Evolutionary conservation across 805 yeast species (phyloP).

Genomic region (Lachancea kluyveri): DNA sequence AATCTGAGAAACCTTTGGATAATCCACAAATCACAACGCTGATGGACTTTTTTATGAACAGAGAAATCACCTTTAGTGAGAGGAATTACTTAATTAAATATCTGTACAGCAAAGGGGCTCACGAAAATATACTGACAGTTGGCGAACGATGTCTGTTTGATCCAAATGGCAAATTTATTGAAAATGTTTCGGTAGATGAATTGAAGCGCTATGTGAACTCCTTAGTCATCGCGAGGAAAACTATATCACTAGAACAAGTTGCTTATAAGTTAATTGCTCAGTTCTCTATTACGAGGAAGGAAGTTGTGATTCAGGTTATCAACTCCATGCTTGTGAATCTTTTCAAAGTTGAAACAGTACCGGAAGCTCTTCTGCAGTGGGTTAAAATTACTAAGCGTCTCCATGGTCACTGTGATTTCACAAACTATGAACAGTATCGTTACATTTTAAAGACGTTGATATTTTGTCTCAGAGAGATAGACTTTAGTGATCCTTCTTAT

Average conservation of each 20-base stretch:
- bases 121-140: conserved; percentile 12
- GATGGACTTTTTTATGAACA: conserved; percentile 5
- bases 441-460: conserved; percentile 15
- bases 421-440: conserved; percentile 16
- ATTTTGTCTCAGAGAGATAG: conserved; percentile 12
- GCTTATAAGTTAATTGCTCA: conserved; percentile 18
- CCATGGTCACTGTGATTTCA: conserved; percentile 25
- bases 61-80: conserved; percentile 6
- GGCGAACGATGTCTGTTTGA: conserved; percentile 14
- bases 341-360: neutral
- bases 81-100: conserved; percentile 15
- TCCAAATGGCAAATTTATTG: conserved; percentile 6
- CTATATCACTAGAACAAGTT: conserved; percentile 9
- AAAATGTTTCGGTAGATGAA: conserved; percentile 15
- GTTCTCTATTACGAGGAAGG: conserved; percentile 15
- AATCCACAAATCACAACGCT: conserved; percentile 6
- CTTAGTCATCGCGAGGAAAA: conserved; percentile 11
- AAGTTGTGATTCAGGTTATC: conserved; percentile 13
- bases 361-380: conserved; percentile 18
- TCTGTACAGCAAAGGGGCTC: conserved; percentile 15
- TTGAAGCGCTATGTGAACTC: conserved; percentile 17
- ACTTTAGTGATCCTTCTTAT: conserved; percentile 1
- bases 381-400: conserved; percentile 17
- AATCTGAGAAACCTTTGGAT: conserved; percentile 5
- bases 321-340: conserved; percentile 13